phyloP scores from a whole-genome alignment of 768 basidiomycete species.

The Hericium alpestre region DNA sequence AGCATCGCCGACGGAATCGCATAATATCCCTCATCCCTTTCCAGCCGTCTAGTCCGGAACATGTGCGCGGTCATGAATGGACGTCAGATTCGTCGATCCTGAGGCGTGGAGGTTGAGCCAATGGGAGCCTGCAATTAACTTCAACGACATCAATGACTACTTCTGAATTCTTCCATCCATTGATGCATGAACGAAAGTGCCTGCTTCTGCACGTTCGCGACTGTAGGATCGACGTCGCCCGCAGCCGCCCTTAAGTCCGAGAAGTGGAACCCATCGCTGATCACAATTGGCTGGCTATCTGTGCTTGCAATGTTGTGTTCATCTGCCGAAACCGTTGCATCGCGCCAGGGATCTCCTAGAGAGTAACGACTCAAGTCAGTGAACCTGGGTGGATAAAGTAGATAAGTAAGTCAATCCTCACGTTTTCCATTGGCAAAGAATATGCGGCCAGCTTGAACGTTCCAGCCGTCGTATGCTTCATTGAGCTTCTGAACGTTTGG shows the following conservation, averaged over 20 bases:
- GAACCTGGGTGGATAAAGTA: neutral
- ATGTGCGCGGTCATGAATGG: too few species aligned
- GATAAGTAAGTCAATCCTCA: neutral
- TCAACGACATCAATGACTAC: too few species aligned
- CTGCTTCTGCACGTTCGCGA: neutral
- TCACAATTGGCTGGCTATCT: slow-evolving; percentile 41
- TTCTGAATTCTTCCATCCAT: neutral
- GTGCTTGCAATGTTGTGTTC: slow-evolving; percentile 36
- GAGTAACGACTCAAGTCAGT: neutral
- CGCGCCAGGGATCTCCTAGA: slow-evolving; percentile 60
- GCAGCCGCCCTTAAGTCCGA: slow-evolving; percentile 40
- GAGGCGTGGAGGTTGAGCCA: too few species aligned
- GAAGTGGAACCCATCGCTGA: slow-evolving; percentile 57
- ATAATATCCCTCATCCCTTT: too few species aligned
- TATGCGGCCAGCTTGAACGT: slow-evolving; percentile 13
- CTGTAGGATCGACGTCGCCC: slow-evolving; percentile 31
- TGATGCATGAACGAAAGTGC: neutral
- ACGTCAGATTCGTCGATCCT: too few species aligned
- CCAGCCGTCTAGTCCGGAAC: too few species aligned
- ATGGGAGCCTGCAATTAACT: too few species aligned
- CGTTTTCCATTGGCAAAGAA: slow-evolving; percentile 15
- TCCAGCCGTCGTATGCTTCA: slow-evolving; percentile 13
- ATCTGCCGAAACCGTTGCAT: slow-evolving; percentile 55
- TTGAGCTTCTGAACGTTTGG: slow-evolving; percentile 12
- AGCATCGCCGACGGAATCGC: too few species aligned